Conservation (phyloP, 768 basidiomycete genomes). For the Sarcomyxa edulis region DNA sequence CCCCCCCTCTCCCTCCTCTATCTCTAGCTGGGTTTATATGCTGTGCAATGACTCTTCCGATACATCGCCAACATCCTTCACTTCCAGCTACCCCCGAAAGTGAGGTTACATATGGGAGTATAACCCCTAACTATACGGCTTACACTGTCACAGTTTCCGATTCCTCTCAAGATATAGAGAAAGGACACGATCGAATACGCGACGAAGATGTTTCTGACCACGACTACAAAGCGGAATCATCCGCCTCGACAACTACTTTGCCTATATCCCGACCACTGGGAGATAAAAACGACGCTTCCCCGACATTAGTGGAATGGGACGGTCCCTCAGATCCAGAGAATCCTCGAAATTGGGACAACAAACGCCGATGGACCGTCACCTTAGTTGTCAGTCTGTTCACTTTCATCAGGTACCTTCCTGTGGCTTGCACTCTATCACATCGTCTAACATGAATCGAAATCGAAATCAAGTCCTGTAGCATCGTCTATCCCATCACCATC, state of each 20-base stretch:
- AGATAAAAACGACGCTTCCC: background rate
- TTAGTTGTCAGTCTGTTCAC: constrained; percentile 47
- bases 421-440: background rate
- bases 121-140: background rate
- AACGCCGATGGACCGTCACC: constrained; percentile 43
- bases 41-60: too few species aligned
- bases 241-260: background rate
- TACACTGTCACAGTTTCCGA: background rate
- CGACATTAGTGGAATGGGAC: constrained; percentile 21
- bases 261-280: too few species aligned
- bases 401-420: constrained; percentile 34
- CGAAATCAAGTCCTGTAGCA: constrained; percentile 24
- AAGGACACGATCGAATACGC: background rate
- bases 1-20: too few species aligned
- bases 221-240: background rate
- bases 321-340: constrained; percentile 22
- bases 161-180: background rate
- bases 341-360: constrained; percentile 38
- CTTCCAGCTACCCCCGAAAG: too few species aligned
- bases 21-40: too few species aligned
- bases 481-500: constrained; percentile 29
- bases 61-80: too few species aligned
- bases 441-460: background rate
- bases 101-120: too few species aligned
- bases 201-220: background rate